A percentile compares a stretch with the other conserved stretches of the same genome.
phyloP scores from a whole-genome alignment of 2,329 filamentous ascomycete species.

The Chaetoscypha palmicola region DNA sequence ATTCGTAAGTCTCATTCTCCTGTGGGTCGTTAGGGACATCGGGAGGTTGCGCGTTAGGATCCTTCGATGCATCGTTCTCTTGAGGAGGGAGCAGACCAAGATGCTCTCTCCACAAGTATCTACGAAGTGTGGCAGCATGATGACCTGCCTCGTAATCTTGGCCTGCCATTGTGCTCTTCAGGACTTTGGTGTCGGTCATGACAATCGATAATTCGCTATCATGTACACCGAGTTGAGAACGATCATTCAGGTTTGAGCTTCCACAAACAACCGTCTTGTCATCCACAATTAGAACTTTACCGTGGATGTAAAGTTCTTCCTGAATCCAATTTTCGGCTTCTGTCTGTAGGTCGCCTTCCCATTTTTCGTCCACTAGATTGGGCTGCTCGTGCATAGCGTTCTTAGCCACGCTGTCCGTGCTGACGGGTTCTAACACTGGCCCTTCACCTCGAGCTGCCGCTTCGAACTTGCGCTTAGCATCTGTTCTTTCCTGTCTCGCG shows the following conservation, averaged over 20 bases:
- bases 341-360: conserved; percentile 65
- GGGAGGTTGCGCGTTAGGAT: conserved; percentile 69
- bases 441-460: conserved; percentile 34
- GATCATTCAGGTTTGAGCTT: conserved; percentile 86
- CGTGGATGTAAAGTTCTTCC: conserved; percentile 93
- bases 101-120: conserved; percentile 86
- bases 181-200: conserved; percentile 70
- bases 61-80: conserved; percentile 56
- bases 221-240: conserved; percentile 78
- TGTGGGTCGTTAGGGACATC: conserved; percentile 60
- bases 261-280: conserved; percentile 81
- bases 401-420: conserved; percentile 54
- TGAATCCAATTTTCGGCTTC: conserved; percentile 89
- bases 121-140: conserved; percentile 72
- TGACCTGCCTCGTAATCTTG: conserved; percentile 69
- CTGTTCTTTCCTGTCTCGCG: conserved; percentile 35
- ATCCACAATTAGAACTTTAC: conserved; percentile 83
- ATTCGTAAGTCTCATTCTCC: conserved; percentile 52
- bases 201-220: conserved; percentile 88
- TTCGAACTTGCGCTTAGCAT: conserved; percentile 48
- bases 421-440: conserved; percentile 22
- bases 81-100: conserved; percentile 74
- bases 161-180: conserved; percentile 73
- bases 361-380: conserved; percentile 60
- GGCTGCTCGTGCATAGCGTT: conserved; percentile 71